Base-by-base conservation (phyloP, 495 filamentous ascomycete genomes). In the Aspergillus carlsbadensis region DNA sequence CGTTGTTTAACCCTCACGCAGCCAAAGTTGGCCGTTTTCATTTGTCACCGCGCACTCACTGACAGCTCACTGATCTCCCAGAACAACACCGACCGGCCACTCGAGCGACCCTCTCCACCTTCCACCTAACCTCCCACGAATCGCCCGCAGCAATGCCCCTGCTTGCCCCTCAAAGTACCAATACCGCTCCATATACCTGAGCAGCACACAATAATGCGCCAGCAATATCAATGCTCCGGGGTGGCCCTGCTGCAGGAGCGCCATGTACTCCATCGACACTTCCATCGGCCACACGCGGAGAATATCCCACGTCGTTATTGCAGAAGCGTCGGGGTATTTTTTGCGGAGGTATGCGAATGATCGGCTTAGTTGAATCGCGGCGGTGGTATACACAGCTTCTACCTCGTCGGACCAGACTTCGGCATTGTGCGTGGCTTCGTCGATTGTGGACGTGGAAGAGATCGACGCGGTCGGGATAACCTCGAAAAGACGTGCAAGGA, bases 391-490 rank as follows among this genome's bases (percentile, higher is more conserved):
- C 14, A 41, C n/a, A 6, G 37, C 37, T 18, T 6, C 17, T 17
- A 41, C 17, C 14, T n/a, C n/a, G 6, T 41, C 37, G 37, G 37
- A 41, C 37, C 37, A 41, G 15, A 15, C 2, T 18, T 41, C 37
- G 18, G 41, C 0, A 62, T 75, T 40, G 72, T 77, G 2, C 80
- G 75, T 52, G 74, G 10, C 10, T 14, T 17, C 14, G 26, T 8
- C 8, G 26, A 29, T 29, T 29, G 8, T 4, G 8, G 26, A 29
- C 8, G 26, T 29, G 8, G 4, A 29, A 29, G 26, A 29, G 26
- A 29, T 8, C 26, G 26, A 29, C 4, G 26, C 26, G 3, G 15
- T 44, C n/a, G 24, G 33, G 17, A 24, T 36, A 1, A 39, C 49
- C 17, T 37, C 35, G 11, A 41, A 18, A 3, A 41, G 15, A 3